Percentiles rank a stretch among this genome's conserved stretches.
Evolutionary conservation across 208 protist genomes (phyloP).

Genomic region (Leishmania gerbilli): DNA sequence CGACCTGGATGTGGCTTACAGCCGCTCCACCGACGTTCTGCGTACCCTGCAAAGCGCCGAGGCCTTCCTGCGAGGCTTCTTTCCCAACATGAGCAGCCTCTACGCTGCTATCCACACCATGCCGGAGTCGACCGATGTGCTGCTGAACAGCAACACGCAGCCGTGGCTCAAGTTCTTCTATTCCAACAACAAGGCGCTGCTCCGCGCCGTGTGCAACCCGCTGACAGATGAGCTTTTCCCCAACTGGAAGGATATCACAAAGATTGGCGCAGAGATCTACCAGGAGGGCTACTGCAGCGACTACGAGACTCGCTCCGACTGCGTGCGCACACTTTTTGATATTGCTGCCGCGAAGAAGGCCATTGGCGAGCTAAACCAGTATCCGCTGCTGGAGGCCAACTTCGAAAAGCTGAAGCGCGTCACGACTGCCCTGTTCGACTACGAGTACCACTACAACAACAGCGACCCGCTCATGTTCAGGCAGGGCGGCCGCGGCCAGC

Average conservation of each 20-base stretch:
- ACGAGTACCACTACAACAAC: conserved; percentile 46
- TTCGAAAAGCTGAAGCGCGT: conserved; percentile 42
- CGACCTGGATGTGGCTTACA: conserved; percentile 54
- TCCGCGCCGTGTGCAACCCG: conserved; percentile 36
- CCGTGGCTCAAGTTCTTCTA: conserved; percentile 33
- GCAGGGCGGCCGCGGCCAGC: conserved; percentile 53
- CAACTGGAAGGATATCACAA: conserved; percentile 36
- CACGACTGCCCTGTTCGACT: conserved; percentile 24
- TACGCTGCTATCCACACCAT: conserved; percentile 63
- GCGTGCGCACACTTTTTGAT: conserved; percentile 47
- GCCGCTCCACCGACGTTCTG: conserved; percentile 55
- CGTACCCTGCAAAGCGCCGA: conserved; percentile 67
- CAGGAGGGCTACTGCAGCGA: conserved; percentile 53
- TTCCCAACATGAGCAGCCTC: conserved; percentile 34
- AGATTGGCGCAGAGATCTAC: conserved; percentile 45
- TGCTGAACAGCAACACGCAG: conserved; percentile 41
- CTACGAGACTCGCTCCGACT: conserved; percentile 43
- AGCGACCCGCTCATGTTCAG: conserved; percentile 32
- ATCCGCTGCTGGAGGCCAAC: conserved; percentile 37
- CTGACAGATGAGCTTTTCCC: conserved; percentile 42
- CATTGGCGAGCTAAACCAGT: conserved; percentile 21
- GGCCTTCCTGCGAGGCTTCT: conserved; percentile 50
- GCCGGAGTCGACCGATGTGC: conserved; percentile 19
- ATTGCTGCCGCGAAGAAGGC: conserved; percentile 47
- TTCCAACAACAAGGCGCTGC: conserved; percentile 27